Evolutionary conservation across 768 basidiomycete genomes (phyloP).

Genomic region (Lactarius indigo): DNA sequence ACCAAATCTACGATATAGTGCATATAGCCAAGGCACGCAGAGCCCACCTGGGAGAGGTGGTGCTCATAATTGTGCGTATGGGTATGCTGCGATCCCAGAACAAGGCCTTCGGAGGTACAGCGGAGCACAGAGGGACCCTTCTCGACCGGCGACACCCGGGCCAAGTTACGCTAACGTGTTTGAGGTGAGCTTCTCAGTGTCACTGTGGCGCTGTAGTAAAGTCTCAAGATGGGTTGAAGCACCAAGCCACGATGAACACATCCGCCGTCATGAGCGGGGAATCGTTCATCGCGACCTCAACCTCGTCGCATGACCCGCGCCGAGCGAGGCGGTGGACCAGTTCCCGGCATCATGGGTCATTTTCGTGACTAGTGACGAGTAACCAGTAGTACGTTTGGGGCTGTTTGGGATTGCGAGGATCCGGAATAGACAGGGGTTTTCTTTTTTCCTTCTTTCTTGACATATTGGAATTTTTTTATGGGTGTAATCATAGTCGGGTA

Average conservation of each 20-base stretch:
- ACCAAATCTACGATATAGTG: conserved; percentile 14
- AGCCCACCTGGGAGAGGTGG: conserved; percentile 19
- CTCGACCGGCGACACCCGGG: conserved; percentile 23
- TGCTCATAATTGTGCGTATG: conserved; percentile 20
- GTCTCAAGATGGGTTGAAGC: not conserved
- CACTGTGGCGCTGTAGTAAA: not conserved
- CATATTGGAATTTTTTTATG: conserved; percentile 10
- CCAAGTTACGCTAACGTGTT: conserved; percentile 21
- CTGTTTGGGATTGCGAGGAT: not conserved
- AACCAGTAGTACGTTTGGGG: not conserved
- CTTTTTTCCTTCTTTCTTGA: conserved; percentile 8
- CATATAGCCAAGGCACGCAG: conserved; percentile 19
- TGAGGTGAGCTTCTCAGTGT: conserved; percentile 22
- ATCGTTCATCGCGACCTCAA: conserved; percentile 12
- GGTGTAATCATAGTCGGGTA: conserved; percentile 7
- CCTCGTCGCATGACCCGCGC: conserved; percentile 21
- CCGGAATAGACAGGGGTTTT: conserved; percentile 7
- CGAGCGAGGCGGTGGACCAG: conserved; percentile 16
- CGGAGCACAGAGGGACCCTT: conserved; percentile 21
- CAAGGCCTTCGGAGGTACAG: conserved; percentile 24
- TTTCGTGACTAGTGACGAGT: conserved; percentile 14
- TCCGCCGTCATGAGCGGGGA: conserved; percentile 23
- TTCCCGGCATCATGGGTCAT: conserved; percentile 21
- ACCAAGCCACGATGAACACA: conserved; percentile 17
- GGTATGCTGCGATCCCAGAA: conserved; percentile 19